Evolutionary conservation across 1,284 basidiomycete species (phyloP), one percentile per base, ranked within the genome.

Genomic region (Peniophora sp.): DNA sequence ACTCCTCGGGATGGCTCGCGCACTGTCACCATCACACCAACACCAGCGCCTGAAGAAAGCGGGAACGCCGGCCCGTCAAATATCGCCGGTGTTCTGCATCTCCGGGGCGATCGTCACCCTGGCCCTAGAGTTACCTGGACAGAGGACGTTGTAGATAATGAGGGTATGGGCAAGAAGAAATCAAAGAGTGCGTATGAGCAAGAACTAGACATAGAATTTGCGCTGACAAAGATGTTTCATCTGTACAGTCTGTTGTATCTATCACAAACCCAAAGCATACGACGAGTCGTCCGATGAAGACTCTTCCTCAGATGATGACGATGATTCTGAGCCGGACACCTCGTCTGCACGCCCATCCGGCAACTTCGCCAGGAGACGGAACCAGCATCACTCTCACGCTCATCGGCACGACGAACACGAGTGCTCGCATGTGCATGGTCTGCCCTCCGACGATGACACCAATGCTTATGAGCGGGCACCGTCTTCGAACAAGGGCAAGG

Each of bases 191-290:
- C 55, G 81, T 0, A 75, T 80, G 52, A 85, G 85, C 12, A 80
- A 76, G 69, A 92, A 92, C 66, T 88, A 85, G 55, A 86, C 85
- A 18, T 93, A 93, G 68, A 90, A 90, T 92, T n/a, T n/a, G 55
- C 55, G 12, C 47, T 51, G 14, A 49, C 35, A 24, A 17, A 22
- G 17, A 23, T n/a, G 27, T 48, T 17, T n/a, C 43, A 3, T 47
- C 12, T 6, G 11, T 44, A 22, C 54, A 93, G 91, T 93, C 51
- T 93, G 91, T 62, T 93, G 91, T 64, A 92, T 93, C 59, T 93
- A 91, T 64, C 88, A 91, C 63, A 90, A 86, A 61, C 85, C 87
- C 0, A 76, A 77, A 53, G 66, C 60, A 47, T 91, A 88, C 55
- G 88, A 90, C 66, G 88, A 92, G 64, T 90, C 88, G 18, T 88